phyloP scores from a whole-genome alignment of 371 early-diverging fungal species.

The Apophysomyces ossiformis region DNA sequence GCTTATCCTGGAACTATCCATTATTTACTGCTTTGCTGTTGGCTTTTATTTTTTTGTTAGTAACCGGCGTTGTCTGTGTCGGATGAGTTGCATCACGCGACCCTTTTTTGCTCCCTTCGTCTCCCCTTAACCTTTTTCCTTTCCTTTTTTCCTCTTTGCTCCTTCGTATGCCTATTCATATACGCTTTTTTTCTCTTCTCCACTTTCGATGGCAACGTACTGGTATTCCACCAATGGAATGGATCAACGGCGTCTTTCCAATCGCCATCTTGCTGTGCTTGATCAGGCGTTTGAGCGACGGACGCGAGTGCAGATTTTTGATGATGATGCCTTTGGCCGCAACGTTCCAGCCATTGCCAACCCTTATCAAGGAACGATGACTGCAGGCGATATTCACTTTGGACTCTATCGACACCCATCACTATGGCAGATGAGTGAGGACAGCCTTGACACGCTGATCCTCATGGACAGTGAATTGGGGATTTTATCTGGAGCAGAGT shows the following conservation, averaged over 20 bases:
- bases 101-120: slow-evolving; percentile 12
- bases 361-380: slow-evolving; percentile 39
- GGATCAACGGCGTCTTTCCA: slow-evolving; percentile 26
- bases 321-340: slow-evolving; percentile 49
- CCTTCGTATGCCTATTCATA: background rate
- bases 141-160: slow-evolving; percentile 3
- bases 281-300: slow-evolving; percentile 38
- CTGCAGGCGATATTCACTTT: slow-evolving; percentile 37
- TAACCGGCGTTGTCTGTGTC: background rate
- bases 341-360: slow-evolving; percentile 37
- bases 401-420: slow-evolving; percentile 41
- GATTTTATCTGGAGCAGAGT: background rate
- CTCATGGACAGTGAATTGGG: slow-evolving; percentile 23
- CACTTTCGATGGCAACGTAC: slow-evolving; percentile 21
- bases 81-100: slow-evolving; percentile 4
- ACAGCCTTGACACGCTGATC: slow-evolving; percentile 31
- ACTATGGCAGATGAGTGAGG: slow-evolving; percentile 33
- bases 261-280: slow-evolving; percentile 27
- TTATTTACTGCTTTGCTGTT: background rate
- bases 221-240: slow-evolving; percentile 44
- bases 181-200: slow-evolving; percentile 6
- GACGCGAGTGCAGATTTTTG: slow-evolving; percentile 31
- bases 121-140: slow-evolving; percentile 7
- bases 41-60: background rate
- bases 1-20: background rate